Evolutionary conservation across 768 basidiomycete genomes (phyloP), one percentile per base, ranked within the genome.

Genomic region (Pleurotus tuber-regium): DNA sequence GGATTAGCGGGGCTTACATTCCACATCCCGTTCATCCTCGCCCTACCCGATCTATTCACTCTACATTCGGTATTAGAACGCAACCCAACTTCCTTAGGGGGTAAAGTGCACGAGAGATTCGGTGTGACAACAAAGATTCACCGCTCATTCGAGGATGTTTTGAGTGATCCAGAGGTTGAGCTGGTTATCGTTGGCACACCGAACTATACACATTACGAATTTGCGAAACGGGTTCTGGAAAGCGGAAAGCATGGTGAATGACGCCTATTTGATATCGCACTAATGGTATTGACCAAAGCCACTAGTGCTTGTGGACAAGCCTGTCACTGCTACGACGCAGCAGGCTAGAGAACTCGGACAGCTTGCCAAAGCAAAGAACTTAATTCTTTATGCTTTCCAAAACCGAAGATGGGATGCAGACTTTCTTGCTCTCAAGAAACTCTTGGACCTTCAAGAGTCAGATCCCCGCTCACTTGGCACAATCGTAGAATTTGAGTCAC

Each of bases 391-490:
- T 61, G 79, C 78, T 11, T 88, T 80, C 66, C 87, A 88, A 61
- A 88, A 87, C 62, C 75, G 89, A 43, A 77, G 88, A 51, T 90
- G 83, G 81, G 88, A 90, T 66, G 82, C 84, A 2, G 89, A 92
- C 61, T 89, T 84, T 67, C 71, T 89, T 31, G 78, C 87, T 5
- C 66, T 91, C 43, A 77, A 75, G 57, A 71, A 73, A 31, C 73
- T 91, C 19, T 65, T 91, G 21, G 67, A 70, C 6, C 71, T 84
- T 16, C 79, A 83, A 12, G 60, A 75, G 7, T 68, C 74, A 8
- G 74, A 79, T 12, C 70, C 78, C 1, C 68, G 76, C 47, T 81
- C 77, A 7, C 65, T 89, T 29, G 89, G 89, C 2, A 68, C 74
- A 11, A 65, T 90, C 10, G 66, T 79, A 4, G 87, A 90, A 61